Conservation (phyloP, 2,329 filamentous ascomycete genomes). For the Hypoxylon sp. region DNA sequence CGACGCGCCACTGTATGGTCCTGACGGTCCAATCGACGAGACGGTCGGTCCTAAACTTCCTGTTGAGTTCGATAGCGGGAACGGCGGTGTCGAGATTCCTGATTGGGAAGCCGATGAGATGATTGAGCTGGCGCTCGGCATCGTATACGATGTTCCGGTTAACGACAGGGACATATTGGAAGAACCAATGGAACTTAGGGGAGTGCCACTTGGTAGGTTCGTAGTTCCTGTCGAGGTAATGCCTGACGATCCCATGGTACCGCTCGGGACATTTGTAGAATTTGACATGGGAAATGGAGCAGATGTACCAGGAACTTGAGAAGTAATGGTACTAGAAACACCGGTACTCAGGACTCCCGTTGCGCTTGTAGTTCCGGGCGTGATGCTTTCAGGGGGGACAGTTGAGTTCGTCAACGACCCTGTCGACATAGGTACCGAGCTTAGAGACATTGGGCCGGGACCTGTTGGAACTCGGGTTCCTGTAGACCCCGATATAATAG, state of each 20-base stretch:
- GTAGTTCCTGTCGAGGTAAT: constrained; percentile 18
- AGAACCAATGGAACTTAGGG: constrained; percentile 6
- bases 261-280: constrained; percentile 32
- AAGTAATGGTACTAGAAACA: constrained; percentile 10
- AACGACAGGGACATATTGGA: constrained; percentile 25
- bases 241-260: constrained; percentile 20
- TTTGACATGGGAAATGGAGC: constrained; percentile 42
- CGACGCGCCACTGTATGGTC: background rate
- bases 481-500: constrained; percentile 22
- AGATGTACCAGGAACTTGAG: constrained; percentile 21
- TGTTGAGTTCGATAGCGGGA: constrained; percentile 34
- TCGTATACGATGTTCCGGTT: constrained; percentile 15
- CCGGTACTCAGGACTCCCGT: constrained; percentile 19
- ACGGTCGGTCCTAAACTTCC: constrained; percentile 16
- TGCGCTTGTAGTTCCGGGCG: constrained; percentile 3
- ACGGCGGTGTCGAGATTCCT: constrained; percentile 23
- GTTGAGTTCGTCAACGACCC: constrained; percentile 16
- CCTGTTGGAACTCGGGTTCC: constrained; percentile 32
- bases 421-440: constrained; percentile 6
- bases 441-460: constrained; percentile 31
- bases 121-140: constrained; percentile 12
- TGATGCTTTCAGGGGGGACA: constrained; percentile 9
- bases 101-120: constrained; percentile 16
- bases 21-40: constrained; percentile 15
- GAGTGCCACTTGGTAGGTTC: constrained; percentile 13